Evolutionary conservation across 768 basidiomycete genomes (phyloP), one percentile per base, ranked within the genome.

Genomic region (Crucibulum laeve): DNA sequence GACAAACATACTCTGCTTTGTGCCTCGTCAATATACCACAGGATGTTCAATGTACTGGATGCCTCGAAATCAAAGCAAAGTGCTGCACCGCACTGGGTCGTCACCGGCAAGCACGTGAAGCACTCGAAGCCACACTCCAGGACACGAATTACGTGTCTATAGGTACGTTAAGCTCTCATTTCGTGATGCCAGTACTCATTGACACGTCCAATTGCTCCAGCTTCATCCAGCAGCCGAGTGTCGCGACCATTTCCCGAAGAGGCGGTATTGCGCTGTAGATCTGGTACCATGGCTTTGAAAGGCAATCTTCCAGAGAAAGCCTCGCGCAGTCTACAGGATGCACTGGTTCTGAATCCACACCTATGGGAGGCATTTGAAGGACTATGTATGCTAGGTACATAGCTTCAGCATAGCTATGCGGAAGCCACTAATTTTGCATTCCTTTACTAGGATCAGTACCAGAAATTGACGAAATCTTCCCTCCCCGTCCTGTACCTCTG

Each of bases 291-390:
- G 62, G 88, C 91, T 24, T 54, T 83, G 57, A 88, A 84, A 62
- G 89, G 85, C 38, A 90, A 91, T 60, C 73, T 87, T 46, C 76
- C 76, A 2, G 82, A 85, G 42, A 77, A 79, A 51, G 92, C 92
- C n/a, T 68, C 74, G 19, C 56, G 65, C 42, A 84, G 81, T 56
- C 94, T 86, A 61, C 73, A 73, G 36, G 77, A 82, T 46, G 87
- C 91, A 21, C 70, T 96, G 47, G 60, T 69, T 11, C 59, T 82
- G 37, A 84, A 91, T 57, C 88, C 90, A 24, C 77, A 89, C 59
- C 64, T 93, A 42, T 95, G 91, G 91, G 92, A 96, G 60, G 92
- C 92, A 4, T 87, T 92, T 54, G 89, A 92, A 56, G 91, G 89
- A 0, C 62, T 96, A 25, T 95, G 92, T 59, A 64, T 74, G 23